Conservation (phyloP, 306 rosid species). For the Begonia fuchsioides region DNA sequence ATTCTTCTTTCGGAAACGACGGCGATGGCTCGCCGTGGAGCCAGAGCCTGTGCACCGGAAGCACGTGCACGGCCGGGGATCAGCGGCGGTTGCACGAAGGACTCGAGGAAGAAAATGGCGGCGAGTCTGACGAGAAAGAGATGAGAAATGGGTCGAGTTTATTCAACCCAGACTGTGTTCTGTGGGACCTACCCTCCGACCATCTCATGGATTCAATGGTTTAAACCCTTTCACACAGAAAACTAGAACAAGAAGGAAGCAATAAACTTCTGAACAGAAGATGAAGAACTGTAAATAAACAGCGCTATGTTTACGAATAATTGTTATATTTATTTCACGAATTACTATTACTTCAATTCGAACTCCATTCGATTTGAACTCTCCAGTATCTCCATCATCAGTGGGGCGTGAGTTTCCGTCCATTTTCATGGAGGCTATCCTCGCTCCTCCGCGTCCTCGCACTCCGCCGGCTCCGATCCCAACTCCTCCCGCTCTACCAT, state of each 20-base stretch:
- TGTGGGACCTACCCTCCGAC: slow-evolving; percentile 85
- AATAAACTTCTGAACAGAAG: slow-evolving; percentile 16
- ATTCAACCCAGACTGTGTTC: slow-evolving; percentile 57
- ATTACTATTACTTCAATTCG: slow-evolving; percentile 1
- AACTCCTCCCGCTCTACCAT: slow-evolving; percentile 5
- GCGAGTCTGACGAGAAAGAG: slow-evolving; percentile 45
- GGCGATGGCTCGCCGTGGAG: slow-evolving; percentile 69
- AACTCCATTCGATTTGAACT: too few relatives aligned
- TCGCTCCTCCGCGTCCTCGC: too few relatives aligned
- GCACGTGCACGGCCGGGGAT: slow-evolving; percentile 65
- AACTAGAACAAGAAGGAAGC: neutral
- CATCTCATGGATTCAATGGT: slow-evolving; percentile 63
- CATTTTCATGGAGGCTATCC: too few relatives aligned
- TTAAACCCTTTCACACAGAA: slow-evolving; percentile 19
- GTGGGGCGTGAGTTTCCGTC: too few relatives aligned
- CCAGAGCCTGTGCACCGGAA: slow-evolving; percentile 71
- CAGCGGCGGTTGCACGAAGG: slow-evolving; percentile 49
- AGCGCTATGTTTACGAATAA: slow-evolving; percentile 23
- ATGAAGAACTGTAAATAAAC: slow-evolving; percentile 57
- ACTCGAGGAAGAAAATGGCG: slow-evolving; percentile 42
- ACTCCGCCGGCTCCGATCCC: too few relatives aligned
- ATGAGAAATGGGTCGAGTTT: slow-evolving; percentile 48
- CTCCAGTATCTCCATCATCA: too few relatives aligned
- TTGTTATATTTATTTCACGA: slow-evolving; percentile 14
- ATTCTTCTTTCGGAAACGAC: slow-evolving; percentile 36